Evolutionary conservation across 352 stramenopile species (phyloP).

Genomic region (Phytophthora europaea): DNA sequence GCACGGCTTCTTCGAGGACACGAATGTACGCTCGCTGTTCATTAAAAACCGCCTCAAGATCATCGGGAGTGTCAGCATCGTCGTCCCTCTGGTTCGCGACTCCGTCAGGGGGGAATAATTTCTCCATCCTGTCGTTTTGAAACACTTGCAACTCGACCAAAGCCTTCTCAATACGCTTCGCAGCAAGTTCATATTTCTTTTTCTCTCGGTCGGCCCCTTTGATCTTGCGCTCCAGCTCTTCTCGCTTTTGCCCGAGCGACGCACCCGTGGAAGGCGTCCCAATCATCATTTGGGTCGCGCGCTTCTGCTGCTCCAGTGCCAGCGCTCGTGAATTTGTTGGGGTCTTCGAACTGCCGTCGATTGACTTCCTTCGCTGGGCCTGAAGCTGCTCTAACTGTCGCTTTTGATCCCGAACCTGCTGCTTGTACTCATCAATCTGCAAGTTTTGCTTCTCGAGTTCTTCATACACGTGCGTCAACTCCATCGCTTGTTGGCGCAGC

Average conservation of each 20-base stretch:
- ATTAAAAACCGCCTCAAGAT: constrained; percentile 18
- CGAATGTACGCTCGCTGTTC: constrained; percentile 80
- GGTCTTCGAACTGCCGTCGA: constrained; percentile 13
- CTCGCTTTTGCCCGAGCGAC: constrained; percentile 41
- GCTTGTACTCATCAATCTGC: constrained; percentile 46
- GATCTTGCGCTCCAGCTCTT: constrained; percentile 43
- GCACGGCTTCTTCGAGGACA: constrained; percentile 80
- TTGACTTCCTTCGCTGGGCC: constrained; percentile 25
- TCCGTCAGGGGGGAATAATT: constrained; percentile 7
- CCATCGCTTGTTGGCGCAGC: constrained; percentile 70
- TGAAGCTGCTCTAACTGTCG: constrained; percentile 55
- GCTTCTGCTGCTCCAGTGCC: constrained; percentile 34
- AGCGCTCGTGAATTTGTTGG: neutral
- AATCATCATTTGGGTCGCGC: constrained; percentile 40
- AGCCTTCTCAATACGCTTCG: constrained; percentile 50
- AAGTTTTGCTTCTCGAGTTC: constrained; percentile 69
- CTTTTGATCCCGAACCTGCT: constrained; percentile 54
- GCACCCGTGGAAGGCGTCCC: constrained; percentile 27
- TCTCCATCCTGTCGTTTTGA: constrained; percentile 43
- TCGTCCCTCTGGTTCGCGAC: constrained; percentile 10
- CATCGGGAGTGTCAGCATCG: neutral
- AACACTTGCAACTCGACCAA: constrained; percentile 50
- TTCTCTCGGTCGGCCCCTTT: constrained; percentile 56
- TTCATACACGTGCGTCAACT: constrained; percentile 81
- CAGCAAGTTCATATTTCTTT: constrained; percentile 46